Conservation (phyloP, 2,329 filamentous ascomycete genomes). For the Ophiostoma himal-ulmi region DNA sequence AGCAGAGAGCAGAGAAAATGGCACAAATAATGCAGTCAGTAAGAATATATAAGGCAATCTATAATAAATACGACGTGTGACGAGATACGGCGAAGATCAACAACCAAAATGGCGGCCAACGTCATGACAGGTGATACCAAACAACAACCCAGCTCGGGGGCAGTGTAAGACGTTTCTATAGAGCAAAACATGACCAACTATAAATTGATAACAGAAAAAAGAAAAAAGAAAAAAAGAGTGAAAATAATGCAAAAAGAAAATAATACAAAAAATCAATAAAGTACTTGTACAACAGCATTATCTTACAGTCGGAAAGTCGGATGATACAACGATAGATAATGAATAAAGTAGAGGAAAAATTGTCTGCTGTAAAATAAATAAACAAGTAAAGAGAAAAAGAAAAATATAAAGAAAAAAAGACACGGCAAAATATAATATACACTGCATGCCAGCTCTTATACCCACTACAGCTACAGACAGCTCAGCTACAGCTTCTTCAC, state of each 20-base stretch:
- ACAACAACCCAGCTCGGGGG: background rate
- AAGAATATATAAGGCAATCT: background rate
- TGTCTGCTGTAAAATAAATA: background rate
- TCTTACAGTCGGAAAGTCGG: background rate
- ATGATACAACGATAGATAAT: background rate
- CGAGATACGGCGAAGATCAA: background rate
- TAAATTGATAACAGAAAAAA: background rate
- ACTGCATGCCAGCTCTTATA: background rate
- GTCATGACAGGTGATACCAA: constrained; percentile 5
- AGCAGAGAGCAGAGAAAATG: background rate
- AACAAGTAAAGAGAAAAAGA: background rate
- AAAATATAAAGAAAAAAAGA: background rate
- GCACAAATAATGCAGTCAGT: background rate
- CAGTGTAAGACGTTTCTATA: background rate
- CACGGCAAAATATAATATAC: background rate
- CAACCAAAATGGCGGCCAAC: background rate
- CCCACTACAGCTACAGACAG: constrained; percentile 7
- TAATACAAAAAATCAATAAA: background rate
- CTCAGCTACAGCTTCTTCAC: background rate
- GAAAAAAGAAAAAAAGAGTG: background rate
- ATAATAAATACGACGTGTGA: background rate
- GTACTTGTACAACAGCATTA: background rate
- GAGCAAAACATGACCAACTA: no score
- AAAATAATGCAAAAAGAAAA: background rate
- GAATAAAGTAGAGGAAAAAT: background rate